A percentile compares a stretch with the other conserved stretches of the same genome.
Evolutionary conservation across 495 filamentous ascomycete genomes (phyloP).

Genomic region (Oidiodendron maius): DNA sequence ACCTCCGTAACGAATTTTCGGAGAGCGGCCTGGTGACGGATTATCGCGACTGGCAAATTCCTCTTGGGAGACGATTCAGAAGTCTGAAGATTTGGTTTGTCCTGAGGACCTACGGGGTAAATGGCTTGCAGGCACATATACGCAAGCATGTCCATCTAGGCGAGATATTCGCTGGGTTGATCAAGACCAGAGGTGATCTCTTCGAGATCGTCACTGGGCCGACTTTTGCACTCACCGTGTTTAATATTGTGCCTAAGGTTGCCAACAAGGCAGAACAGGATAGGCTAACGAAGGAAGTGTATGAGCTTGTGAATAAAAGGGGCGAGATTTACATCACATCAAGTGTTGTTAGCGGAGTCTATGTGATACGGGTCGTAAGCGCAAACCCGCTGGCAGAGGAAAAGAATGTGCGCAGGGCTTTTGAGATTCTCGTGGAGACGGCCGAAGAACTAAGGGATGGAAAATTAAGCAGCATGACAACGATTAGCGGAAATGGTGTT

Average conservation of each 20-base stretch:
- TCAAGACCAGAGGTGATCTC: constrained; percentile 58
- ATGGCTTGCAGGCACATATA: constrained; percentile 71
- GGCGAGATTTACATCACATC: constrained; percentile 84
- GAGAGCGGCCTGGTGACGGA: constrained; percentile 86
- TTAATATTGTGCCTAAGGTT: constrained; percentile 45
- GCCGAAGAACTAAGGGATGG: constrained; percentile 49
- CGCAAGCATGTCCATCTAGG: constrained; percentile 60
- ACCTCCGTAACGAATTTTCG: constrained; percentile 73
- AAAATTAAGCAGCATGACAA: no score
- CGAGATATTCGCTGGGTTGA: constrained; percentile 56
- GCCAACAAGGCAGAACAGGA: constrained; percentile 48
- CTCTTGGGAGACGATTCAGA: constrained; percentile 87
- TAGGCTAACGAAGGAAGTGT: constrained; percentile 66
- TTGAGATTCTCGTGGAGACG: constrained; percentile 67
- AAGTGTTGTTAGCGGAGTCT: constrained; percentile 66
- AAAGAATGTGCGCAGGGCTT: constrained; percentile 65
- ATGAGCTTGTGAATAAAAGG: constrained; percentile 66
- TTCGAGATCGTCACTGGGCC: constrained; percentile 75
- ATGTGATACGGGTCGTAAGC: constrained; percentile 73
- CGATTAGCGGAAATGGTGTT: no score
- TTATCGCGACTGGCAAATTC: constrained; percentile 98
- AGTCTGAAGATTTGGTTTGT: constrained; percentile 97
- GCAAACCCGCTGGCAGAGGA: constrained; percentile 63
- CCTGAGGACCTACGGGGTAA: constrained; percentile 75
- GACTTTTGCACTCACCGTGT: constrained; percentile 74